Base-by-base conservation (phyloP, 2,329 filamentous ascomycete species). In the Coleophoma crateriformis region DNA sequence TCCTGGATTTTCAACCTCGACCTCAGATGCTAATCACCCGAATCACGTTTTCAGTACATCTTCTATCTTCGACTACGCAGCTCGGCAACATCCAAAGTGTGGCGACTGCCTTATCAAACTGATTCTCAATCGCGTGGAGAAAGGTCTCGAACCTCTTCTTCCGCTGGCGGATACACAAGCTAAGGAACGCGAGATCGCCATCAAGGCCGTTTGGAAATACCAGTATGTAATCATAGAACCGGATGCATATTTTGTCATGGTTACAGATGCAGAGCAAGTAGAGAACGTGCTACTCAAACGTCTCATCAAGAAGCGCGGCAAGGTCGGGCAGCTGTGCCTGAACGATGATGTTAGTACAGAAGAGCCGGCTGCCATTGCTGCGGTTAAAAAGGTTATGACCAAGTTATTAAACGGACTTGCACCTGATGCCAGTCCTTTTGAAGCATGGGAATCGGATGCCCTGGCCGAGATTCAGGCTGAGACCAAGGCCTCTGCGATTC, bases 101-200 rank as follows among this genome's bases (percentile, higher is more conserved):
- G 70, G 69, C 20, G 69, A 73, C 52, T 72, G 70, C 52, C 56
- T 72, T 1, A 55, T 71, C 33, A 72, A 72, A 48, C 61, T 72
- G 40, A 48, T 70, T 3, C 59, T 73, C 4, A 68, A 68, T 17
- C 55, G 62, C 5, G 58, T 61, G 13, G 56, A 62, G 27, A 59
- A 64, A 10, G 70, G 70, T 1, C 55, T 72, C 3, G 63, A 64
- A 13, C 64, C 70, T 3, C 50, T 72, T 2, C 59, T 73, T 1
- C 69, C 69, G 7, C 57, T 63, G 33, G 50, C 57, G 4, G 44
- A 54, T 15, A 61, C 60, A 3, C 67, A 68, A 48, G 49, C 56
- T 1, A 53, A 61, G 33, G 63, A 68, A 45, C 59, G 69, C n/a
- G 55, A 61, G 33, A 60, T 57, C 8, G 63, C 70, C 13, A 53